Evolutionary conservation across 345 rosid genomes (phyloP).

Genomic region (Ailanthus altissimus): DNA sequence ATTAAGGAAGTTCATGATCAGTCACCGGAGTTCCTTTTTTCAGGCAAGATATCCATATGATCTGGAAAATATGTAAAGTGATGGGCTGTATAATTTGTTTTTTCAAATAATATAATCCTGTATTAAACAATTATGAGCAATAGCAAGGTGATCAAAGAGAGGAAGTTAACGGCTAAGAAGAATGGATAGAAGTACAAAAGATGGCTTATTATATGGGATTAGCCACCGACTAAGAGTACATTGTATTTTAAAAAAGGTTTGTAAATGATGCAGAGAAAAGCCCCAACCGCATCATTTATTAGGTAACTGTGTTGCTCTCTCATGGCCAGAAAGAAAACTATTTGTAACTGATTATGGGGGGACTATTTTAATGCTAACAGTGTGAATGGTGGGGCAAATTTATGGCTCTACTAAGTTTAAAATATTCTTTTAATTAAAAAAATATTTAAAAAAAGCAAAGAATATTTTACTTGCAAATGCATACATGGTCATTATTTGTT

Average conservation of each 20-base stretch:
- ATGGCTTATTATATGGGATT: background rate
- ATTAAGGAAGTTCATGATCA: background rate
- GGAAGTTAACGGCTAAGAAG: background rate
- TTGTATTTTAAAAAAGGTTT: conserved; percentile 5
- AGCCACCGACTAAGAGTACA: conserved; percentile 26
- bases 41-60: background rate
- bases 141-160: background rate
- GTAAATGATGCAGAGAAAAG: conserved; percentile 25
- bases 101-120: background rate
- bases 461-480: background rate
- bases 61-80: conserved; percentile 1
- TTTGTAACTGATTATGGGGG: conserved; percentile 11
- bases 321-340: background rate
- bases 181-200: conserved; percentile 1
- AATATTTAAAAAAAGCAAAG: background rate
- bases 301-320: background rate
- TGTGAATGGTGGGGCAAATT: conserved; percentile 19
- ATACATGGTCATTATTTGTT: conserved; percentile 6
- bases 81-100: background rate
- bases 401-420: conserved; percentile 9
- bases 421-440: background rate
- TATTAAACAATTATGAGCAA: background rate
- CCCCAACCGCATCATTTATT: background rate
- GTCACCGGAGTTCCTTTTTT: background rate
- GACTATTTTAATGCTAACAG: conserved; percentile 17